Conservation (phyloP, 257 asterid genomes). For the Anisodus acutangulus region DNA sequence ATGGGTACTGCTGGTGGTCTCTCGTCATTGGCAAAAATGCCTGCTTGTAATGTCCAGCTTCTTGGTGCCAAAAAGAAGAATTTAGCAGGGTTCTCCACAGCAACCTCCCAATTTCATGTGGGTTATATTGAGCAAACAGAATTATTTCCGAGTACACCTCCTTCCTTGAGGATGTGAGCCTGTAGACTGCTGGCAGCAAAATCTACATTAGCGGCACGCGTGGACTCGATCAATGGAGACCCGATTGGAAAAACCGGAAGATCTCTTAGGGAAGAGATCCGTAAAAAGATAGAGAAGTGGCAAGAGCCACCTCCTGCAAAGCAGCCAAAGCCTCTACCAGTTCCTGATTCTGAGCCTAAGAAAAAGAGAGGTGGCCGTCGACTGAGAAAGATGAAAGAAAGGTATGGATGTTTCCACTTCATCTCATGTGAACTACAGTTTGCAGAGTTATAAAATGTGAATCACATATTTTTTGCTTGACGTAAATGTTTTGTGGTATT, state of each 20-base stretch:
- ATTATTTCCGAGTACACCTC: slow-evolving; percentile 87
- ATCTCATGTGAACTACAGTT: not conserved
- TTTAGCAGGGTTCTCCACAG: slow-evolving; percentile 92
- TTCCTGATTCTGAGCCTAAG: slow-evolving; percentile 98
- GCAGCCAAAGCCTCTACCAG: slow-evolving; percentile 98
- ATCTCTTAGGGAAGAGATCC: slow-evolving; percentile 70
- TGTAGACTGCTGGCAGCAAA: slow-evolving; percentile 92
- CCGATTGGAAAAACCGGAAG: slow-evolving; percentile 87
- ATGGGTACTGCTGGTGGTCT: slow-evolving; percentile 99
- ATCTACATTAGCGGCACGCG: slow-evolving; percentile 95
- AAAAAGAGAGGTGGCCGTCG: slow-evolving; percentile 98
- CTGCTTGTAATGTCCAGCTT: slow-evolving; percentile 96
- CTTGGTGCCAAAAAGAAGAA: slow-evolving; percentile 94
- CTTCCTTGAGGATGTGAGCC: slow-evolving; percentile 85
- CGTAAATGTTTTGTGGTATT: slow-evolving; percentile 33
- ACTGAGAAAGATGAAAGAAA: slow-evolving; percentile 94
- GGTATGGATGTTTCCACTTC: slow-evolving; percentile 46
- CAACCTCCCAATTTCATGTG: slow-evolving; percentile 84
- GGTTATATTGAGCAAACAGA: slow-evolving; percentile 93
- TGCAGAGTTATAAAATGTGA: not conserved
- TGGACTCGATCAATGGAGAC: slow-evolving; percentile 84
- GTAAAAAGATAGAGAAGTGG: slow-evolving; percentile 95
- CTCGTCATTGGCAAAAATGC: slow-evolving; percentile 86
- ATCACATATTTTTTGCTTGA: slow-evolving; percentile 22
- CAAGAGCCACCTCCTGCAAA: slow-evolving; percentile 99